Percentiles rank a stretch among this genome's conserved stretches.
Evolutionary conservation across 2,329 filamentous ascomycete species (phyloP).

Genomic region (Microdochium paspali): DNA sequence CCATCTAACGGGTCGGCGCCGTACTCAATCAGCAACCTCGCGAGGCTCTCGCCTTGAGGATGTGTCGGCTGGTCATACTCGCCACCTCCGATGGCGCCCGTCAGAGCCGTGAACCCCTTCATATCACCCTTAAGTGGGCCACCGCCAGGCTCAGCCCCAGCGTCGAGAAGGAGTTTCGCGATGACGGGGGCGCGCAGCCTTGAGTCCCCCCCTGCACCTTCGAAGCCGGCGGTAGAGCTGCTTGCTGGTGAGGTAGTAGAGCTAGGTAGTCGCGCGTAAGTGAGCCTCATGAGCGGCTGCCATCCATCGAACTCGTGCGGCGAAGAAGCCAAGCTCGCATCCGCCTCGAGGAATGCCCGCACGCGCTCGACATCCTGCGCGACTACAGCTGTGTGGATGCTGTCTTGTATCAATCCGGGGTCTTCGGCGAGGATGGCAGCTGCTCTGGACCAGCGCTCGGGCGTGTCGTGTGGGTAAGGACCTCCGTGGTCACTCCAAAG

Average conservation of each 20-base stretch:
- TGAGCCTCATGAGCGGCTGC: not conserved
- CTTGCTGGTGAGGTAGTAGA: not conserved
- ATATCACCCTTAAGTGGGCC: not conserved
- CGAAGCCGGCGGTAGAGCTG: not conserved
- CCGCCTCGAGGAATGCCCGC: not conserved
- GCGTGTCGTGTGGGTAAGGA: not conserved
- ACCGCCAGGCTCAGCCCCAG: conserved; percentile 11
- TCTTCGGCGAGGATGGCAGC: not conserved
- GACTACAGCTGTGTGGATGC: not conserved
- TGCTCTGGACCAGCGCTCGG: not conserved
- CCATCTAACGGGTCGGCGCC: not conserved
- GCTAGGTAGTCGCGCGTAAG: not conserved
- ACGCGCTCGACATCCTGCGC: not conserved
- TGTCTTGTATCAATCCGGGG: not conserved
- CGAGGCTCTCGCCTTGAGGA: not conserved
- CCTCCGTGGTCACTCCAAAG: not conserved
- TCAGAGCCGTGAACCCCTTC: not conserved
- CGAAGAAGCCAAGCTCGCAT: not conserved
- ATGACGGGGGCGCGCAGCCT: no score
- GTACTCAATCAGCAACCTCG: not conserved
- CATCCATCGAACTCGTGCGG: not conserved
- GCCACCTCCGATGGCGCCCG: not conserved
- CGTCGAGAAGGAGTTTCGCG: conserved; percentile 12
- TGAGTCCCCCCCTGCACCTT: no score
- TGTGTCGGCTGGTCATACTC: not conserved